Base-by-base conservation (phyloP, 2,329 filamentous ascomycete species). In the Colletotrichum tamarilloi region DNA sequence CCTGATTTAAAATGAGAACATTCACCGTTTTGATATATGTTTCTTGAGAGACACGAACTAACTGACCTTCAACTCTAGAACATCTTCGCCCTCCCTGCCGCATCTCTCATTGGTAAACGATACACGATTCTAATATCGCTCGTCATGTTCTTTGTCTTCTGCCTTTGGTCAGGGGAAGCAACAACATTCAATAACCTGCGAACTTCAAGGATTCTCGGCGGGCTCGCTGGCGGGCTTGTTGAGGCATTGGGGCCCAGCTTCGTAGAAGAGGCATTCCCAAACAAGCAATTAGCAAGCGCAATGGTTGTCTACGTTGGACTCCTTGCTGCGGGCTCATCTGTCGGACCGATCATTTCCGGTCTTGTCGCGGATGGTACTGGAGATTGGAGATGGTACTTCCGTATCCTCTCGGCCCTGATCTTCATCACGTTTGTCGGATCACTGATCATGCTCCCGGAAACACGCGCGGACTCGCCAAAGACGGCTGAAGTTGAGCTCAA, bases 231-330 rank as follows among this genome's bases (percentile, higher is more conserved):
- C 30, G 76, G 75, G 19, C 60, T 75, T 4, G 62, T 76, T 30
- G 75, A 77, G 62, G 74, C 76, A 16, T 38, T 76, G 11, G 76
- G 75, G 8, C 76, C 76, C 9, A 66, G 68, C 28, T 74, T 77
- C 12, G 76, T 77, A 28, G 62, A 53, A 7, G 76, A 76, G 28
- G 71, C 32, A 3, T 77, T 77, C 22, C 75, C 60, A 68, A 53
- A 74, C 62, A 49, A 72, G 16, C 72, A 77, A 52, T 52, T 75
- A 1, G 72, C 76, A 8, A 67, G 67, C n/a, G 74, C 75, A n/a
- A 77, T 81, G 78, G 49, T 77, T 71, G 62, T 78, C 76, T 49
- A 67, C 16, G 71, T 74, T 52, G 65, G 72, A 67, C 12, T 78
- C 71, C 8, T 72, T 28, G 42, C 69, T 12, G 62, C 76, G 49